phyloP scores from a whole-genome alignment of 495 filamentous ascomycete genomes.

The Chaetomium cochliodes region DNA sequence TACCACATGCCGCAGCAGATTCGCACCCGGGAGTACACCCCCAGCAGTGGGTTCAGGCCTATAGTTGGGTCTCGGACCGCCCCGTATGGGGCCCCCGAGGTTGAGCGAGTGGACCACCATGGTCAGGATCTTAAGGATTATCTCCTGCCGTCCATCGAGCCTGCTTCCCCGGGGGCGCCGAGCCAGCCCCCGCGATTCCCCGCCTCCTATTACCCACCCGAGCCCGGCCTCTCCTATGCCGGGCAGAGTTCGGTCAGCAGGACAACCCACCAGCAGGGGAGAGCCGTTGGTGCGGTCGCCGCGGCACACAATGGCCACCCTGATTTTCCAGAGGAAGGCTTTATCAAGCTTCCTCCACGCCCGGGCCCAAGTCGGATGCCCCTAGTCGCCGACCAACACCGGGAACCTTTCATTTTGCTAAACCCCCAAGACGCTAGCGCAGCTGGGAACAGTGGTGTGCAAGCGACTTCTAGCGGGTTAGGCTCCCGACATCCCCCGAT shows the following conservation, averaged over 20 bases:
- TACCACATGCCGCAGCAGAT: slow-evolving; percentile 15
- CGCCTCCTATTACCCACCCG: slow-evolving; percentile 1
- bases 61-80: slow-evolving; percentile 27
- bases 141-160: slow-evolving; percentile 45
- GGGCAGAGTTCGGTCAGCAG: background rate
- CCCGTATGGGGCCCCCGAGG: slow-evolving; percentile 1
- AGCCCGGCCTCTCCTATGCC: background rate
- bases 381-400: background rate
- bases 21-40: background rate
- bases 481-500: slow-evolving; percentile 1
- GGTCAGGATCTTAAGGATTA: slow-evolving; percentile 40
- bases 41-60: slow-evolving; percentile 20
- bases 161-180: slow-evolving; percentile 32
- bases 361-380: slow-evolving; percentile 18
- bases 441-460: background rate
- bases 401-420: slow-evolving; percentile 9
- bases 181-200: slow-evolving; percentile 17
- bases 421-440: slow-evolving; percentile 13
- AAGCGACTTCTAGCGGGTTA: background rate
- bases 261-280: background rate
- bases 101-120: slow-evolving; percentile 24
- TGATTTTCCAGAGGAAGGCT: slow-evolving; percentile 23
- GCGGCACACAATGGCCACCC: slow-evolving; percentile 9
- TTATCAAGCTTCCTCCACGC: slow-evolving; percentile 31
- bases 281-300: background rate